A percentile compares a stretch with the other conserved stretches of the same genome.
These are phyloP conservation scores for Chiua virens DNA, from an alignment of 768 basidiomycete genomes.

Conservation along the genomic window DNA sequence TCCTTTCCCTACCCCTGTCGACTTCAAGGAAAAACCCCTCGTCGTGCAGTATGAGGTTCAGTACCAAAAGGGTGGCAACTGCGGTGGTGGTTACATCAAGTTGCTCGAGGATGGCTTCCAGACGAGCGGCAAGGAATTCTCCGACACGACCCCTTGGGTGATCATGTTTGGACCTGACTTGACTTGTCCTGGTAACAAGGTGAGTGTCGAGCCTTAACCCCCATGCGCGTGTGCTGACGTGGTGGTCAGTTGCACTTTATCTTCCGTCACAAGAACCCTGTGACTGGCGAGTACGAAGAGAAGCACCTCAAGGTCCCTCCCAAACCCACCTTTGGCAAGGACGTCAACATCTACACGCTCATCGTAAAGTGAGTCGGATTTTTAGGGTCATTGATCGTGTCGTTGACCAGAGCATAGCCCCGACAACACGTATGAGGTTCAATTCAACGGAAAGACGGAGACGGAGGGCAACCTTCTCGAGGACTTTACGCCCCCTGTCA, in stretches of 20 bases:
- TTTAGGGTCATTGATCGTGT: background rate
- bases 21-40: constrained; percentile 81
- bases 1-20: constrained; percentile 73
- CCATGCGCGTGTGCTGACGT: background rate
- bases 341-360: constrained; percentile 93
- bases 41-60: constrained; percentile 99
- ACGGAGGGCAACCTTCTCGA: constrained; percentile 84
- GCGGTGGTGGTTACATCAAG: constrained; percentile 98
- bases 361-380: constrained; percentile 70
- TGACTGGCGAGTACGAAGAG: constrained; percentile 92
- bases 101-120: constrained; percentile 94
- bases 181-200: constrained; percentile 91
- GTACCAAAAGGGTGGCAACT: constrained; percentile 98
- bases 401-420: constrained; percentile 51
- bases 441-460: constrained; percentile 83
- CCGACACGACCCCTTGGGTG: constrained; percentile 91
- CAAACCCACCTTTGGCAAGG: constrained; percentile 83
- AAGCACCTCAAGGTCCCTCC: constrained; percentile 89
- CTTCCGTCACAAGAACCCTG: constrained; percentile 96
- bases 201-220: constrained; percentile 26
- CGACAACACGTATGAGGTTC: constrained; percentile 91
- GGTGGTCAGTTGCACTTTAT: constrained; percentile 87
- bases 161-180: constrained; percentile 98
- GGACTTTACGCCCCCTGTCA: constrained; percentile 91
- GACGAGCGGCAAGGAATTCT: constrained; percentile 89